Evolutionary conservation across 2,329 filamentous ascomycete species (phyloP).

Genomic region (Xylariales sp.): DNA sequence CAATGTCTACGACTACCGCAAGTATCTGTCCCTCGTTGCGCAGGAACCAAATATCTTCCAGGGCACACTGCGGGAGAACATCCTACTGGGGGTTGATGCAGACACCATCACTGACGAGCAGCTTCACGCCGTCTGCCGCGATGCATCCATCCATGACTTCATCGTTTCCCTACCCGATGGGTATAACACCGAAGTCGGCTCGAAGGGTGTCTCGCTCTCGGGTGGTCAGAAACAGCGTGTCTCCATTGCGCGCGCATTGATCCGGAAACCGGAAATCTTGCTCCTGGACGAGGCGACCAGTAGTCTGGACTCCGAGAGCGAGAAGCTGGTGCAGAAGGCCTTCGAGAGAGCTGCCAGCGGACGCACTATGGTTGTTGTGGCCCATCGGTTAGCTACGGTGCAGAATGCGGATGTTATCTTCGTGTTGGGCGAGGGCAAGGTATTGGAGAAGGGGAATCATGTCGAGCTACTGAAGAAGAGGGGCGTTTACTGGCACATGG

Average conservation of each 20-base stretch:
- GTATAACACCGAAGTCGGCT: conserved; percentile 64
- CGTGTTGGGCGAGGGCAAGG: conserved; percentile 63
- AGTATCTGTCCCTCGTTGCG: conserved; percentile 63
- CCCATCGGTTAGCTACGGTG: conserved; percentile 71
- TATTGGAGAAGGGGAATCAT: conserved; percentile 51
- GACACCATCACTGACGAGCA: conserved; percentile 45
- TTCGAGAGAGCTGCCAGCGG: conserved; percentile 60
- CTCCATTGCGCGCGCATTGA: conserved; percentile 64
- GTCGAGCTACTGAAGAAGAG: conserved; percentile 44
- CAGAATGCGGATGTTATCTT: conserved; percentile 78
- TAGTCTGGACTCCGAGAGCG: conserved; percentile 56
- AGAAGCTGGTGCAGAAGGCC: conserved; percentile 58
- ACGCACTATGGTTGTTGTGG: conserved; percentile 68
- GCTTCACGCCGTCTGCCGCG: conserved; percentile 49
- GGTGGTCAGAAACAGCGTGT: conserved; percentile 71
- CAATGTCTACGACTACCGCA: conserved; percentile 58
- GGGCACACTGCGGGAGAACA: conserved; percentile 58
- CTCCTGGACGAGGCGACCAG: conserved; percentile 71
- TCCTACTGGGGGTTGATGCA: conserved; percentile 59
- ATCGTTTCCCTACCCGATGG: conserved; percentile 62
- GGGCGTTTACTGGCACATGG: conserved; percentile 56
- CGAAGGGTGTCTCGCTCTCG: conserved; percentile 60
- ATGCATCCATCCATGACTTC: conserved; percentile 68
- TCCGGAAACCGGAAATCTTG: conserved; percentile 60
- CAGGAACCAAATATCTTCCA: conserved; percentile 72